These are phyloP conservation scores for Glycine soja DNA, from an alignment of 306 rosid genomes.

Conservation along the genomic window DNA sequence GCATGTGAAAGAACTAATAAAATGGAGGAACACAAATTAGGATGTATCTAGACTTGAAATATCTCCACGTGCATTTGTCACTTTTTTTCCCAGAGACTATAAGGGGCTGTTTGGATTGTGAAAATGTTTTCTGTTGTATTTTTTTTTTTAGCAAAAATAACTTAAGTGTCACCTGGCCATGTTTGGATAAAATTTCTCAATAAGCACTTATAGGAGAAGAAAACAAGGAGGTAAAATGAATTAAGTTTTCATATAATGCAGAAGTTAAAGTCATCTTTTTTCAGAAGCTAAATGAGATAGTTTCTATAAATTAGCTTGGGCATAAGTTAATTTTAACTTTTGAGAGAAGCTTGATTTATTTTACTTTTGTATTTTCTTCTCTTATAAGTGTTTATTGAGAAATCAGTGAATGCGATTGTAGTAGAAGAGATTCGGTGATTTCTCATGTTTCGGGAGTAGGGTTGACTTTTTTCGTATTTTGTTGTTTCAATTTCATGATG, in stretches of 20 bases:
- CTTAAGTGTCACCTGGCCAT: neutral
- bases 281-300: neutral
- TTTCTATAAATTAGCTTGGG: neutral
- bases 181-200: neutral
- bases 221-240: neutral
- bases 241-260: neutral
- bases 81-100: neutral
- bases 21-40: neutral
- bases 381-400: neutral
- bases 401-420: neutral
- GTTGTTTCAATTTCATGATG: slow-evolving; percentile 5
- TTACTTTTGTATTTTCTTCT: neutral
- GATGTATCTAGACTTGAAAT: slow-evolving; percentile 46
- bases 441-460: neutral
- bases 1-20: neutral
- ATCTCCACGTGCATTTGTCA: slow-evolving; percentile 41
- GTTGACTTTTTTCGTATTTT: slow-evolving; percentile 23
- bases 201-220: neutral
- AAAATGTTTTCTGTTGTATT: slow-evolving; percentile 1
- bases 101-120: neutral
- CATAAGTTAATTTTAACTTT: neutral
- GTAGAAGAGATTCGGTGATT: slow-evolving; percentile 10
- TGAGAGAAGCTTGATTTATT: neutral
- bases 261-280: no score
- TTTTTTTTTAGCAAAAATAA: neutral